Base-by-base conservation (phyloP, 352 stramenopile genomes). In the Phytophthora palmivora region DNA sequence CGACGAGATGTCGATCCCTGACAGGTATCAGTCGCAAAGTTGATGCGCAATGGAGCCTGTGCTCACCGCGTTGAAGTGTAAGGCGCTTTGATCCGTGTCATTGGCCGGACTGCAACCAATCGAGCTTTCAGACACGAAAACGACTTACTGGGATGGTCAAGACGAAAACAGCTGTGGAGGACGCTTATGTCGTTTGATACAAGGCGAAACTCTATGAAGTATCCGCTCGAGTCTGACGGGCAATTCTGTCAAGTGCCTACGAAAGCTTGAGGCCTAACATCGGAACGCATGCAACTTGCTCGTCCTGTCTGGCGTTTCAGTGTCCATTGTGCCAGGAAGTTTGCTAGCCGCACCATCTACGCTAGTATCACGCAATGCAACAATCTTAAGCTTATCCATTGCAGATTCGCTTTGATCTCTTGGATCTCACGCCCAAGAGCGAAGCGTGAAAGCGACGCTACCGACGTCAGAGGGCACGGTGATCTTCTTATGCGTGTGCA, bases 61-160 rank as follows among this genome's bases (percentile, higher is more conserved):
- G 34, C 55, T 57, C 37, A 64, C 9, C 21, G 11, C 11, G n/a
- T 45, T 64, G 15, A 57, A 58, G 46, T 58, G 56, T 64, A 64
- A 24, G 37, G 6, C 30, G 12, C n/a, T 2, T 36, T 52, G 21
- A 12, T 28, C 15, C 18, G 26, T 57, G 15, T 11, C 5, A 64
- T 64, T 64, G 56, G 56, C 22, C 11, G 16, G 4, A 24, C 15
- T 43, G 15, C 30, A 39, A 26, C 52, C 52, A 60, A 60, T 60
- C 21, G 30, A 26, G 24, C 33, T 32, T 3, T 14, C 8, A 12
- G n/a, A 32, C 42, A 21, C 11, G 2, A 37, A 57, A 50, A 57
- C 26, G 44, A 12, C 46, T 32, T 42, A 19, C 24, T 42, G 42
- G 18, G 15, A 54, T 52, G 34, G 42, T 49, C 42, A 49, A 41